Base-by-base conservation (phyloP, 495 filamentous ascomycete genomes). In the Copromyces sp. region DNA sequence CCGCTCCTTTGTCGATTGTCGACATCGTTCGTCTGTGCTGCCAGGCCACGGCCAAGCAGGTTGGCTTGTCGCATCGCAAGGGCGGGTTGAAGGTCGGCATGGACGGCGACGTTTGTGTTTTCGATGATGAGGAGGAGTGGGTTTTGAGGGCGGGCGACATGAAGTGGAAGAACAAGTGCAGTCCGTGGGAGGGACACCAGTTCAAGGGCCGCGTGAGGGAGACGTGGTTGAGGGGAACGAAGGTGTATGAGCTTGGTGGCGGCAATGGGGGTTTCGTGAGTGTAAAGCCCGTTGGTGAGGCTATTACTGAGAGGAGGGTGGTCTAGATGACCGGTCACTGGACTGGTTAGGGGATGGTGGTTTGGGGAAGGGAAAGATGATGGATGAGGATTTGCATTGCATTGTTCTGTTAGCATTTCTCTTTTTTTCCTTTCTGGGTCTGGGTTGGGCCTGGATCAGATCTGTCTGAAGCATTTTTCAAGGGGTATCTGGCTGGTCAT, bases 111-210 rank as follows among this genome's bases (percentile, higher is more conserved):
- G 84, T 99, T 20, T 93, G 91, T 73, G 91, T 98, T 32, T 99
- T 99, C 82, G 95, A 98, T 77, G 92, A 94, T 68, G 83, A 88
- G 65, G 91, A 89, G 39, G 87, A 87, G 76, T 99, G 94, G 87
- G 87, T 89, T 45, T 88, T 97, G 71, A 82, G 81, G 7, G 77
- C 81, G 9, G 79, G 78, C 53, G 84, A 87, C 39, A 97, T 99
- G 95, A 87, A 95, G 47, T 99, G 97, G 87, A 89, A 94, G 76
- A 98, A 99, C 80, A 96, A 97, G 81, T 93, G 93, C 83, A 93
- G 89, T 35, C 95, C 95, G 3, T 99, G 97, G 84, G 92, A 98
- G 81, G 93, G 94, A 35, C 90, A 89, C 75, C 87, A 80, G 7
- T 89, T 99, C 78, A 87, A 84, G 71, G 95, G 95, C 0, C 87